A percentile compares a stretch with the other conserved stretches of the same genome.
phyloP scores from a whole-genome alignment of 2,329 filamentous ascomycete genomes.

The Biscogniauxia marginata region DNA sequence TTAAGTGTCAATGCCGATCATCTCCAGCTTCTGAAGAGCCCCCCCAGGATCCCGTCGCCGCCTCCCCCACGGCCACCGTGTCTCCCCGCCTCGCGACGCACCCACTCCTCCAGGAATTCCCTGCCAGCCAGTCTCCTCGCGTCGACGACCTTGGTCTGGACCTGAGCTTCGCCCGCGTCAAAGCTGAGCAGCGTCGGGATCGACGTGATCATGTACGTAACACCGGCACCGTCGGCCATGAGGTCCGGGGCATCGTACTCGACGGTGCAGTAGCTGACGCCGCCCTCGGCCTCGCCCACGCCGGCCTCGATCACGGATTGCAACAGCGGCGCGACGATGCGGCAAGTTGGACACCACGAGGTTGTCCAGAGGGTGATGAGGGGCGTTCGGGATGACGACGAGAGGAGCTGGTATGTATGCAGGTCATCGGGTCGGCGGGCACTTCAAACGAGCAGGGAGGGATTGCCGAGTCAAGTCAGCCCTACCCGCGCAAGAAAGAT shows the following conservation, averaged over 20 bases:
- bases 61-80: constrained; percentile 45
- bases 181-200: constrained; percentile 59
- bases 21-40: constrained; percentile 32
- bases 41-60: constrained; percentile 34
- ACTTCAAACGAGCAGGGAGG: constrained; percentile 34
- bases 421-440: constrained; percentile 55
- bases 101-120: constrained; percentile 53
- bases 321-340: constrained; percentile 48
- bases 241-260: constrained; percentile 59
- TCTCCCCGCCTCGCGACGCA: constrained; percentile 48
- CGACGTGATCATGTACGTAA: constrained; percentile 57
- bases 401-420: constrained; percentile 54
- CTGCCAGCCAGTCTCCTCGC: constrained; percentile 47
- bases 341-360: constrained; percentile 57
- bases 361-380: constrained; percentile 62
- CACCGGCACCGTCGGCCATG: constrained; percentile 47
- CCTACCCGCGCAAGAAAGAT: neutral
- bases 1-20: constrained; percentile 6
- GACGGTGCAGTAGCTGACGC: constrained; percentile 52
- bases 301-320: constrained; percentile 47
- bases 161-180: constrained; percentile 52
- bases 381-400: constrained; percentile 51
- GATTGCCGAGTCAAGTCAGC: neutral
- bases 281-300: constrained; percentile 55
- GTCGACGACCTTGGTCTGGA: constrained; percentile 48